Base-by-base conservation (phyloP, 805 yeast genomes). In the Kodamaea sagamina region DNA sequence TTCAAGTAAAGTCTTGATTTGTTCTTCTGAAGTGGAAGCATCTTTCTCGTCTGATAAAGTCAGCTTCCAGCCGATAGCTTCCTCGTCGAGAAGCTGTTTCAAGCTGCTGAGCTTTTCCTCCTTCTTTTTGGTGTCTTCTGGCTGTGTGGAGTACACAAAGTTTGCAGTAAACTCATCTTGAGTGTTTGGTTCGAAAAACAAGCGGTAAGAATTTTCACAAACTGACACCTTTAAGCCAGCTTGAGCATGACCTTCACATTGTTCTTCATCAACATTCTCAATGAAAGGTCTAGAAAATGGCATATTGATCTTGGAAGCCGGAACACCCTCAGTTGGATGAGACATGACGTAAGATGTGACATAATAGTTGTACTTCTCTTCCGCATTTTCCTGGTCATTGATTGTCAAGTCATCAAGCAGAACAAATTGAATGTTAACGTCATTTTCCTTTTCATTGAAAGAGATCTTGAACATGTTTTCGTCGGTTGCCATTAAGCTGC, bases 321-420 rank as follows among this genome's bases (percentile, higher is more conserved):
- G 82, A 12, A 93, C 85, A 22, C 98, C 98, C 63, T 93, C 99
- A 2, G 99, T 93, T 28, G 99, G 98, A 56, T 89, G 95, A 3
- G 96, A 85, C 86, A 93, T 85, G 32, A 90, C 79, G 62, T 86
- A 93, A 32, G 95, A 86, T 0, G 98, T 92, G 39, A 93, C 77
- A 59, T 93, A 93, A 68, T 93, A 92, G 60, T 89, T 90, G 86
- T 96, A 93, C 55, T 79, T 79, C 50, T 88, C 95, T 53, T 86
- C 92, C 3, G 81, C 79, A 16, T 82, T 77, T 50, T 86, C 87
- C 46, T 83, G 83, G 42, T 71, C 74, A 51, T 66, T 69, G 57
- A 90, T 75, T 0, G 98, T 90, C 54, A 90, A 69, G 59, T 92
- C 98, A 57, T 89, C 96, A 34, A 88, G 71, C 7, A 92, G 90